Evolutionary conservation across 805 yeast genomes (phyloP), one percentile per base, ranked within the genome.

Genomic region (Teunomyces aglyptinius): DNA sequence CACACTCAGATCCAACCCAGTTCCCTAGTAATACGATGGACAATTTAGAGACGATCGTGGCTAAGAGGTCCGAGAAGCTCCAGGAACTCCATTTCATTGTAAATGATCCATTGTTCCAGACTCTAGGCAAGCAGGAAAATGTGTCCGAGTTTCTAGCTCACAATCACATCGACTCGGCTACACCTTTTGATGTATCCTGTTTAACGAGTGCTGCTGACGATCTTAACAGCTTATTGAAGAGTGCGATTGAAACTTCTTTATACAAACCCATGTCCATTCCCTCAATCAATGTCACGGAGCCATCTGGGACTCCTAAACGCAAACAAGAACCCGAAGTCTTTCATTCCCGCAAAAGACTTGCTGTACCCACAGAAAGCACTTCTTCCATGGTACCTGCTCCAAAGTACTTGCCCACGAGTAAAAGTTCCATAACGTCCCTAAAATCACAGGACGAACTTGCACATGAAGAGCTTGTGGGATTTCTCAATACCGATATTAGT

Each of bases 401-500:
- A 24, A 41, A 16, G 20, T 13, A 24, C 24, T 28, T 18, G 6
- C 41, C 15, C 33, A 33, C 39, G 24, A 29, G 13, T 35, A 41
- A 33, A 43, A 29, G 33, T 43, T 40, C 35, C 54, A 43, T 52
- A 32, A 45, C 47, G 44, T 51, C 58, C 22, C 31, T 62, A 19
- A 50, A 50, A 47, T 50, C 59, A 12, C 64, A 59, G 43, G 52
- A 52, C 40, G 59, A 49, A 32, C 55, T 56, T 2, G 43, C 58
- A 8, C 57, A 55, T 32, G 57, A 59, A 18, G 59, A 58, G 22
- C 48, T 60, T 15, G 52, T 60, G 13, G 51, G 41, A 27, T 64
- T 59, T 41, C 52, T 65, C 20, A 45, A 53, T 28, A 62, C 58
- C 40, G 55, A 55, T 32, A 51, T 73, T 12, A 44, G 58, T 3